Conservation (phyloP, 441 rosid species). For the Biscutella laevigata region DNA sequence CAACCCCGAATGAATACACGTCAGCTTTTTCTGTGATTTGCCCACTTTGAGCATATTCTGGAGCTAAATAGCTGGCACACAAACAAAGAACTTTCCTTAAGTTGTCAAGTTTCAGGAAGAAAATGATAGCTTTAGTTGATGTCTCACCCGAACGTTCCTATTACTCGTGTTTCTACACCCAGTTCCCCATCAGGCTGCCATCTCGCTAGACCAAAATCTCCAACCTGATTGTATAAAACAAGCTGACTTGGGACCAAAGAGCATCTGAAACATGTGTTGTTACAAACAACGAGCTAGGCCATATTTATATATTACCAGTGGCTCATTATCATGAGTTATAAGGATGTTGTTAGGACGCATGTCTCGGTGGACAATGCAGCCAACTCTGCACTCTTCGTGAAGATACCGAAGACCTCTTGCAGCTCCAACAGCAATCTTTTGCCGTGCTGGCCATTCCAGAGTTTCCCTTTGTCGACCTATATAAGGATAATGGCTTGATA, state of each 20-base stretch:
- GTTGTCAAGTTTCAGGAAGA: neutral
- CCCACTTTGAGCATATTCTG: slow-evolving; percentile 95
- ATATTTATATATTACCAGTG: slow-evolving; percentile 50
- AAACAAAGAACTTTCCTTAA: slow-evolving; percentile 7
- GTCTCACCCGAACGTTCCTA: slow-evolving; percentile 94
- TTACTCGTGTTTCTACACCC: slow-evolving; percentile 92
- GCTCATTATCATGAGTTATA: slow-evolving; percentile 93
- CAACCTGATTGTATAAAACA: slow-evolving; percentile 44
- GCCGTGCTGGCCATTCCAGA: slow-evolving; percentile 84
- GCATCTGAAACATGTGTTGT: slow-evolving; percentile 2
- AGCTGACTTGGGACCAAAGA: neutral
- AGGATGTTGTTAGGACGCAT: slow-evolving; percentile 98
- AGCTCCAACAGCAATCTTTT: slow-evolving; percentile 94
- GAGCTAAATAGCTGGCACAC: slow-evolving; percentile 84
- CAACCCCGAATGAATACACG: slow-evolving; percentile 94
- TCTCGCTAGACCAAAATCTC: slow-evolving; percentile 96
- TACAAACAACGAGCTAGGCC: neutral
- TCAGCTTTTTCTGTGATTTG: slow-evolving; percentile 97
- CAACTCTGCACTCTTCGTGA: slow-evolving; percentile 99
- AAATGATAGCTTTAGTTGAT: slow-evolving; percentile 9
- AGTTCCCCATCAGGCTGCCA: slow-evolving; percentile 99
- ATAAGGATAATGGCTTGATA: slow-evolving; percentile 12
- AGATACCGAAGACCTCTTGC: slow-evolving; percentile 97
- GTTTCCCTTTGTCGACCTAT: slow-evolving; percentile 58
- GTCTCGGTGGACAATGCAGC: slow-evolving; percentile 98